Conservation (phyloP, 441 rosid species). For the Mallotus repandus region DNA sequence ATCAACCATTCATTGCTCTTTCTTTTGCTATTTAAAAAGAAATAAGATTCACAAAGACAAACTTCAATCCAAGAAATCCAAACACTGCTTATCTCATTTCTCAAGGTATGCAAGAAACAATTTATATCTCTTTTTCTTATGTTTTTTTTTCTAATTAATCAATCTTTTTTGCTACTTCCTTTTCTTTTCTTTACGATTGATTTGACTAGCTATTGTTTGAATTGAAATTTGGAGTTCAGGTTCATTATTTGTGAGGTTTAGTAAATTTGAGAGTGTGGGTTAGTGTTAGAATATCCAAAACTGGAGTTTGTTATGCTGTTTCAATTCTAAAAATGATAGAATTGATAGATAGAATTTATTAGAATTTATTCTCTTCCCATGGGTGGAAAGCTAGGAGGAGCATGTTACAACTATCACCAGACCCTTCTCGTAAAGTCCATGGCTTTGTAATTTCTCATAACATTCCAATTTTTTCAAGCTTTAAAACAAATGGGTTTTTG, state of each 20-base stretch:
- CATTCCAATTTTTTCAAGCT: too few species aligned
- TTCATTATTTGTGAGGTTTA: neutral
- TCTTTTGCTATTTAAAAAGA: neutral
- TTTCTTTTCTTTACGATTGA: too few species aligned
- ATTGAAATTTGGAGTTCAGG: slow-evolving; percentile 15
- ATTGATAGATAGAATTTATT: too few species aligned
- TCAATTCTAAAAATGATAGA: neutral
- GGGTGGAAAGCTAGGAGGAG: too few species aligned
- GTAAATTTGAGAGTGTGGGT: slow-evolving; percentile 10
- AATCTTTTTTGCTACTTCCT: neutral
- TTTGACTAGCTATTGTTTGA: neutral
- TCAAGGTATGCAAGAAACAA: neutral
- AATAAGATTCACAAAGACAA: neutral
- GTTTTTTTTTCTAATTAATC: neutral
- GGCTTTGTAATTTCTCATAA: too few species aligned
- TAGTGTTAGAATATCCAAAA: slow-evolving; percentile 12
- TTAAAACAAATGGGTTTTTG: too few species aligned
- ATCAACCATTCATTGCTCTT: neutral
- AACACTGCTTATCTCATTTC: too few species aligned
- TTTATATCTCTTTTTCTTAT: neutral
- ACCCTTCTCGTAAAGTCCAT: too few species aligned
- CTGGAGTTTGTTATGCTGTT: neutral
- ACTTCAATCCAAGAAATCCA: neutral
- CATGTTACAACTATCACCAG: too few species aligned
- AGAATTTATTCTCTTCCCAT: too few species aligned